Percentiles rank a stretch among this genome's conserved stretches.
Evolutionary conservation across 306 rosid species (phyloP).

Genomic region (Boehmeria nivea): DNA sequence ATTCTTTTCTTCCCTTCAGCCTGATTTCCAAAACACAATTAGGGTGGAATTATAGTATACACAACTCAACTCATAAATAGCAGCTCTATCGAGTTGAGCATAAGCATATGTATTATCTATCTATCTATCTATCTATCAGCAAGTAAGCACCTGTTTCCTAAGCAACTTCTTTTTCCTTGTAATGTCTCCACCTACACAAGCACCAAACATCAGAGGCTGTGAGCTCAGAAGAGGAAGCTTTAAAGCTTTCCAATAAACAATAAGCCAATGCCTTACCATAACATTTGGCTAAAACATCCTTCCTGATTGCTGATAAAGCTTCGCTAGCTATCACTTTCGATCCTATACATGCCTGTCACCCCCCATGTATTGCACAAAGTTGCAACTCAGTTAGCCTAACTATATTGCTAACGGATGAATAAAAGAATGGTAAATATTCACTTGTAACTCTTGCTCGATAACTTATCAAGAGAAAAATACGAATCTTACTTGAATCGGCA

Average conservation of each 20-base stretch:
- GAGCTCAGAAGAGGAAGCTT: neutral
- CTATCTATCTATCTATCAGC: neutral
- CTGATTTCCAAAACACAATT: conserved; percentile 23
- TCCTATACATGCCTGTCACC: conserved; percentile 76
- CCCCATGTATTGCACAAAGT: neutral
- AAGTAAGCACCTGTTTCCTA: conserved; percentile 59
- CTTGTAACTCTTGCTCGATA: neutral
- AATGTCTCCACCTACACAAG: conserved; percentile 71
- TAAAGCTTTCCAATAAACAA: neutral
- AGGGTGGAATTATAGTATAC: no score
- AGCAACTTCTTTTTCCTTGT: conserved; percentile 87
- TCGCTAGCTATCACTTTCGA: conserved; percentile 87
- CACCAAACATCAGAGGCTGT: neutral
- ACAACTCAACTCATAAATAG: no score
- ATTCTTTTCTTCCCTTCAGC: conserved; percentile 97
- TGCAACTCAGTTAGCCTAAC: neutral
- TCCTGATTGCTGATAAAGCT: conserved; percentile 82
- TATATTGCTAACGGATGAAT: neutral
- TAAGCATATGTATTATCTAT: no score
- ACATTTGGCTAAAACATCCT: conserved; percentile 92
- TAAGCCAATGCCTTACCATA: conserved; percentile 47
- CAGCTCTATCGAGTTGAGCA: no score
- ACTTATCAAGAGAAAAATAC: conserved; percentile 7
- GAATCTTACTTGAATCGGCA: conserved; percentile 75
- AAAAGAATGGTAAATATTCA: no score